A percentile compares a stretch with the other conserved stretches of the same genome.
These are phyloP conservation scores for Neonectria coccinea DNA, from an alignment of 2,329 filamentous ascomycete genomes.

Conservation along the genomic window DNA sequence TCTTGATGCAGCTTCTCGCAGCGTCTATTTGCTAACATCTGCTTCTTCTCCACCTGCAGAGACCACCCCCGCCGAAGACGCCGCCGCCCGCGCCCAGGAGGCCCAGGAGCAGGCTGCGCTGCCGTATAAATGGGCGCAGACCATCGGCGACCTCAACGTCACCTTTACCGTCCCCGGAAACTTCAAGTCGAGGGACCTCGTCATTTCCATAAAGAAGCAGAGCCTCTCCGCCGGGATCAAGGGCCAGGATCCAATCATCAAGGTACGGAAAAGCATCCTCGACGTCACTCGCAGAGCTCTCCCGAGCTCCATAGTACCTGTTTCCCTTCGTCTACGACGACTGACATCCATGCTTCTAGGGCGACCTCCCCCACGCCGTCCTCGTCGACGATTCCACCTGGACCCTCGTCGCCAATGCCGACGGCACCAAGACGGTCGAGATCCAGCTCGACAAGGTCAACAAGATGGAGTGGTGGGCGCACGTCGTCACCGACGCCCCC, in stretches of 20 bases:
- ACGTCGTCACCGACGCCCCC: slow-evolving; percentile 87
- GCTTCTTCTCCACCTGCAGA: slow-evolving; percentile 52
- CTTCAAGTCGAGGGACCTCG: slow-evolving; percentile 85
- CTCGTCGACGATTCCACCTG: slow-evolving; percentile 90
- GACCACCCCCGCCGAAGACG: slow-evolving; percentile 66
- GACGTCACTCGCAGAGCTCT: slow-evolving; percentile 4
- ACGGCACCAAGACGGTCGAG: slow-evolving; percentile 76
- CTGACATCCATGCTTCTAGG: slow-evolving; percentile 63
- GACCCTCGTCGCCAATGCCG: slow-evolving; percentile 80
- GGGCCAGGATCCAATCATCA: slow-evolving; percentile 86
- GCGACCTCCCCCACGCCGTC: slow-evolving; percentile 84
- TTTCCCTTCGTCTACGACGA: neutral
- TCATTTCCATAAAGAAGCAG: slow-evolving; percentile 84
- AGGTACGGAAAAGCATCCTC: slow-evolving; percentile 63
- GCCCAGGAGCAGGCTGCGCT: slow-evolving; percentile 88
- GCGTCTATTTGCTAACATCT: slow-evolving; percentile 19
- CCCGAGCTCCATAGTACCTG: neutral
- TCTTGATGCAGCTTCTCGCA: neutral
- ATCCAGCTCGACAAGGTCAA: slow-evolving; percentile 95
- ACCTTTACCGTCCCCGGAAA: slow-evolving; percentile 82
- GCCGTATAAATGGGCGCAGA: slow-evolving; percentile 98
- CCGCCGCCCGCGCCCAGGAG: slow-evolving; percentile 76
- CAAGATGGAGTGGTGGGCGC: slow-evolving; percentile 98
- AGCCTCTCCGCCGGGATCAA: slow-evolving; percentile 85
- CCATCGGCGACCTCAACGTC: slow-evolving; percentile 88